Evolutionary conservation across 2,329 filamentous ascomycete genomes (phyloP), one percentile per base, ranked within the genome.

Genomic region (Fusarium liriodendri): DNA sequence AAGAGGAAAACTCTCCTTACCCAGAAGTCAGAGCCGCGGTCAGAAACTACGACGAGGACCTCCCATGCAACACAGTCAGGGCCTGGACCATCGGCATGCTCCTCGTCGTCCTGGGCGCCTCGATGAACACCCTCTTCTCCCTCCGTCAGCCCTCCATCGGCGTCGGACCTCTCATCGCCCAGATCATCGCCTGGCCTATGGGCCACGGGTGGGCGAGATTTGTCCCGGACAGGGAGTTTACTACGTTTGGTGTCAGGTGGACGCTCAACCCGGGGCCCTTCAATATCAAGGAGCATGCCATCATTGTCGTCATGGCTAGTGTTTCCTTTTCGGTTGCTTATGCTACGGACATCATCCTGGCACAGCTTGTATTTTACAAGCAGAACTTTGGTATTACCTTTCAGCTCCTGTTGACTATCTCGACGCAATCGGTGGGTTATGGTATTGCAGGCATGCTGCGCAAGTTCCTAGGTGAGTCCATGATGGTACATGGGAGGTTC

Each of bases 301-400:
- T 93, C 69, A 92, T 93, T 66, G 89, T 91, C 20, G 89, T 92
- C 73, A 92, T 92, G 90, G 92, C 93, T 18, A 90, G 92, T 78
- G 91, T 93, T 7, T 91, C 91, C 6, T 93, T 94, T 73, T 91
- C 84, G 59, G 90, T 88, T 7, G 91, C 92, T 5, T 95, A 95
- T 76, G 92, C 92, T 1, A 94, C 92, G 1, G 93, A 95, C 74
- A 91, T 94, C 33, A 88, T 95, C 52, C 85, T 94, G 3, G 92
- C 92, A 0, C 92, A 94, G 81, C 83, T 90, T 20, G 87, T 92
- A 18, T 94, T 94, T 76, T 95, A 95, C 79, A 90, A 92, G 79
- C 88, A 93, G 76, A 84, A 91, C 67, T 93, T 93, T 77, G 91
- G 92, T 22, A 85, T 93, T 71, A 72, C 85, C 2, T 94, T 92